Evolutionary conservation across 768 basidiomycete genomes (phyloP).

Genomic region (Panus rudis): DNA sequence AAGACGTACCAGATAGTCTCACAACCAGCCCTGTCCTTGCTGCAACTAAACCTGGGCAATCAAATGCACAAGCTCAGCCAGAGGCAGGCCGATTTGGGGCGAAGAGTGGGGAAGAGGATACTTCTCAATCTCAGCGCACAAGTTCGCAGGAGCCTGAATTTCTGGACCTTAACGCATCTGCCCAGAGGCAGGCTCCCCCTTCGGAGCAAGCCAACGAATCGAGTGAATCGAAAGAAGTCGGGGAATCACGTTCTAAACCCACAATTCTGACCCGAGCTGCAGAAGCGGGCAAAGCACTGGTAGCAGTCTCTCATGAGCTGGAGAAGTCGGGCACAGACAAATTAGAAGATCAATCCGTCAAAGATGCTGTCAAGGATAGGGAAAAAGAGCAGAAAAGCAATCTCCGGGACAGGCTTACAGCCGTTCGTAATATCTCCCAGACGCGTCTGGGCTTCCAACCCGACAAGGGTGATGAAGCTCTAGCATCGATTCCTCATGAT

Average conservation of each 20-base stretch:
- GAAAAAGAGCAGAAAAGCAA: conserved; percentile 9
- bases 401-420: conserved; percentile 13
- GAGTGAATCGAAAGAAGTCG: conserved; percentile 1
- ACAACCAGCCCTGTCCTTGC: conserved; percentile 88
- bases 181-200: conserved; percentile 3
- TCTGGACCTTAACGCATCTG: conserved; percentile 66
- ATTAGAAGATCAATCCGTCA: conserved; percentile 18
- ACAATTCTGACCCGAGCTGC: conserved; percentile 19
- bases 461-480: conserved; percentile 35
- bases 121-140: no score
- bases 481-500: conserved; percentile 35
- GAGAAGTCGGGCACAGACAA: conserved; percentile 21
- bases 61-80: conserved; percentile 20
- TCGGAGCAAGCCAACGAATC: not conserved
- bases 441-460: conserved; percentile 18
- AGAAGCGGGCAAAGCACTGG: conserved; percentile 21
- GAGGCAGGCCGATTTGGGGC: conserved; percentile 34
- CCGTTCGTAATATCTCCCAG: conserved; percentile 14
- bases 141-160: conserved; percentile 64
- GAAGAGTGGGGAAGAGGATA: conserved; percentile 15
- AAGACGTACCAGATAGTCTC: conserved; percentile 87
- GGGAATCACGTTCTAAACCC: not conserved
- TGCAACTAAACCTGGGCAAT: conserved; percentile 40
- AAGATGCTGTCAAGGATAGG: conserved; percentile 13
- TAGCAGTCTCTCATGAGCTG: conserved; percentile 19